These are phyloP conservation scores for Beauveria varroae DNA, from an alignment of 2,329 filamentous ascomycete species.

Conservation along the genomic window DNA sequence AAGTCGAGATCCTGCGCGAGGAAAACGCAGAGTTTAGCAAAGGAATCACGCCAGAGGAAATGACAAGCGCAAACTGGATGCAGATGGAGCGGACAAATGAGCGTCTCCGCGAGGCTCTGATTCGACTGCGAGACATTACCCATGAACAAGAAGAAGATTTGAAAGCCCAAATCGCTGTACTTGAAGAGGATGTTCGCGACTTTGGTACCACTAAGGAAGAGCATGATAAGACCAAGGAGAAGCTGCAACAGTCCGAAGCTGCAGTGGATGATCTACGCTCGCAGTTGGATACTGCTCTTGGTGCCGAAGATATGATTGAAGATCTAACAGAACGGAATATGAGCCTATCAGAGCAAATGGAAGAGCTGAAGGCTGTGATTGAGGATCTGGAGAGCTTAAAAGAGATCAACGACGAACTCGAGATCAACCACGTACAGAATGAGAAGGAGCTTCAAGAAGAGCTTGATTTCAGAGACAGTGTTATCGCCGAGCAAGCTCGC, in stretches of 20 bases:
- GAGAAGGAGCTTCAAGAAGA: slow-evolving; percentile 94
- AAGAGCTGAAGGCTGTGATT: slow-evolving; percentile 72
- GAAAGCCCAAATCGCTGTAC: slow-evolving; percentile 61
- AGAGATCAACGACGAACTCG: slow-evolving; percentile 90
- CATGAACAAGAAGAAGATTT: slow-evolving; percentile 78
- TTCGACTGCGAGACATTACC: slow-evolving; percentile 78
- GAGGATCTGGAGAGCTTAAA: slow-evolving; percentile 84
- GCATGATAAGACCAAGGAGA: slow-evolving; percentile 62
- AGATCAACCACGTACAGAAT: slow-evolving; percentile 85
- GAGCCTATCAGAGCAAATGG: slow-evolving; percentile 72
- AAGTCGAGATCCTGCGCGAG: slow-evolving; percentile 77
- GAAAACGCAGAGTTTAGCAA: slow-evolving; percentile 80
- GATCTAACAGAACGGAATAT: slow-evolving; percentile 84
- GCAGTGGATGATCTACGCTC: slow-evolving; percentile 80
- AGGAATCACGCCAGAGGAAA: slow-evolving; percentile 83
- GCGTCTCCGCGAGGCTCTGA: slow-evolving; percentile 73
- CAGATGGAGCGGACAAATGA: slow-evolving; percentile 91
- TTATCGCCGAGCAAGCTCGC: slow-evolving; percentile 75
- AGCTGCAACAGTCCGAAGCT: slow-evolving; percentile 62
- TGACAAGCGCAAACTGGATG: slow-evolving; percentile 77
- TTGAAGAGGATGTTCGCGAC: slow-evolving; percentile 68
- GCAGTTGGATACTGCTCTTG: slow-evolving; percentile 81
- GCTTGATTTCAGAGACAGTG: slow-evolving; percentile 76
- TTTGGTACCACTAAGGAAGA: slow-evolving; percentile 60
- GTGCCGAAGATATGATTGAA: slow-evolving; percentile 90